Percentiles rank a stretch among this genome's conserved stretches.
Conservation (phyloP, 2,329 filamentous ascomycete species). For the Penicillium freii region DNA sequence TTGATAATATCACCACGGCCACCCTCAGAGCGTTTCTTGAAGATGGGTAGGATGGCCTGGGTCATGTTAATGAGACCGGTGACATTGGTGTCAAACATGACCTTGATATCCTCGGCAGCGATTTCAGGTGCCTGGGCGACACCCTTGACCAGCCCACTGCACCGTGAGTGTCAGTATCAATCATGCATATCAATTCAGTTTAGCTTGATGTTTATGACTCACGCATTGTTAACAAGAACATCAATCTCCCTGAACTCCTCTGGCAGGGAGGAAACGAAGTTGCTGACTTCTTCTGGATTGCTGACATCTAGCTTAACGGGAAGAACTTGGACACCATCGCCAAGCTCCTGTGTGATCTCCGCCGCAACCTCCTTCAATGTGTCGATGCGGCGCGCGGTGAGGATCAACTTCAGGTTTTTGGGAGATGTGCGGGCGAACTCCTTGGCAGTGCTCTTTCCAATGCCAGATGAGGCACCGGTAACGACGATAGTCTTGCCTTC, state of each 20-base stretch:
- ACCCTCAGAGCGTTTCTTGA: constrained; percentile 66
- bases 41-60: constrained; percentile 80
- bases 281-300: constrained; percentile 68
- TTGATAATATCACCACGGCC: constrained; percentile 94
- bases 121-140: constrained; percentile 84
- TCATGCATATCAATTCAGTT: not conserved
- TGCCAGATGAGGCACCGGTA: constrained; percentile 90
- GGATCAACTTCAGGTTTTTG: constrained; percentile 73
- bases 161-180: constrained; percentile 9
- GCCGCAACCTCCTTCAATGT: constrained; percentile 70
- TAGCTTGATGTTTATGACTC: constrained; percentile 69
- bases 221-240: constrained; percentile 95
- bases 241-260: constrained; percentile 81
- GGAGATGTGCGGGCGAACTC: constrained; percentile 89
- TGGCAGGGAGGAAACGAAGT: constrained; percentile 71
- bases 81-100: constrained; percentile 93
- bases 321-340: constrained; percentile 75
- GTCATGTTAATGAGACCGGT: constrained; percentile 96
- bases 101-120: constrained; percentile 71
- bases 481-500: constrained; percentile 89
- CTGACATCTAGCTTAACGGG: constrained; percentile 85
- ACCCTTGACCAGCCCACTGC: constrained; percentile 81
- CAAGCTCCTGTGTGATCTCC: constrained; percentile 74
- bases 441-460: constrained; percentile 71
- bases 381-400: constrained; percentile 86